Base-by-base conservation (phyloP, 495 filamentous ascomycete genomes). In the Tirmania nivea region DNA sequence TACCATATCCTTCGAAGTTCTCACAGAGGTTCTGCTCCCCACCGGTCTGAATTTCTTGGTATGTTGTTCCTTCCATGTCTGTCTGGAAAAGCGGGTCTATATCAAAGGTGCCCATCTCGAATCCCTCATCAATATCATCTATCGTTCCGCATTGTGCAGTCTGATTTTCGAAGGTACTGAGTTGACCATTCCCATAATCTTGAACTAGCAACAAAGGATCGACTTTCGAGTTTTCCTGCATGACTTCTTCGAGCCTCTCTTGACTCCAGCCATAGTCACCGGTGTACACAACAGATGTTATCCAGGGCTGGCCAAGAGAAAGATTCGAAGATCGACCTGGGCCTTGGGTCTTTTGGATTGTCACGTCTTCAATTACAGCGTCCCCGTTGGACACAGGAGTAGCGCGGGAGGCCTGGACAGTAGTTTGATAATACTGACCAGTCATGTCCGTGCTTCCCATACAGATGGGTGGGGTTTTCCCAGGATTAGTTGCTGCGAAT, bases 381-480 rank as follows among this genome's bases (percentile, higher is more conserved):
- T 57, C 67, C 59, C 55, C 60, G 52, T 52, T 64, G 65, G 61
- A 63, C 56, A 52, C 59, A 60, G 54, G 57, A 55, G 59, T 66
- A 53, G 48, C 67, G 65, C 39, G 39, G 42, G 53, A 60, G 42
- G 63, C 66, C 53, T 71, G 73, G 52, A 76, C 68, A 10, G 69
- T 73, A 36, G 71, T 71, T 55, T 80, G 78, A 58, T 81, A 78
- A 66, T 83, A 86, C 50, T 79, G 75, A 39, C 71, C 69, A 17
- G 69, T 65, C 25, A 65, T 69, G 56, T 69, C 75, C 55, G 53
- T 67, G 55, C 63, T 72, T 51, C 65, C 71, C 71, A 75, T 79
- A 68, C 67, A 69, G 25, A 69, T 59, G 6, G 80, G 75, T 49
- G 77, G 58, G 4, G 75, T 72, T 59, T 75, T 75, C 14, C 75